Evolutionary conservation across 352 stramenopile species (phyloP), one percentile per base, ranked within the genome.

Genomic region (Phytophthora foliorum): DNA sequence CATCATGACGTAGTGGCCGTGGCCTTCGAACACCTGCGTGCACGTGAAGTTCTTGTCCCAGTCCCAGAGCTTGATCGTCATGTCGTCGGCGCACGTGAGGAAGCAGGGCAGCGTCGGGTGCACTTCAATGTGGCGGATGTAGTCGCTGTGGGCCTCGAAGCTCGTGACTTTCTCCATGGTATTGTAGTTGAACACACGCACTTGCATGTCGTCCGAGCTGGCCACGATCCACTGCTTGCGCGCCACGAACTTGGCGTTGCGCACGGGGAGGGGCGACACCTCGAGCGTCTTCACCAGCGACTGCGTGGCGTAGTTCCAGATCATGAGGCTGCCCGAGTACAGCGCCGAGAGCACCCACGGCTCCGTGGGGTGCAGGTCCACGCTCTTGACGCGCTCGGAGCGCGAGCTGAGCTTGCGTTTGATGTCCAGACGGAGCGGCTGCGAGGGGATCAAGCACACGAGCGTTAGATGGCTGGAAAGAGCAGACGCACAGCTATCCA

Each of bases 1-100:
- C 94, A 99, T 98, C 98, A 99, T 99, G 54, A 99, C 98, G 76
- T 99, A 99, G 80, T 99, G 97, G 3, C 89, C 88, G 80, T 99
- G 98, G 49, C 97, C 90, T 63, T 97, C 90, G 50, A 94, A 96
- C 3, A 92, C 80, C 51, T 96, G 88, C 38, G 81, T 82, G 69
- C 85, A 94, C 7, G 67, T 44, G 67, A 89, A 97, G 63, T 82
- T 90, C 72, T 93, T 92, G 46, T 94, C 84, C 97, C 97, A 99
- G 84, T 99, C 96, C 98, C 98, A 99, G 31, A 99, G 91, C 78
- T 99, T 99, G 82, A 99, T 98, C 25, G 83, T 98, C 97, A 99
- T 99, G 81, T 99, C 98, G 79, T 99, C 98, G 3, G 89, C 97
- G 58, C 84, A 98, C n/a, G 89, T 98, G 41, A 99, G 81, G 32